A percentile compares a stretch with the other conserved stretches of the same genome.
These are phyloP conservation scores for Lepidium didymum DNA, from an alignment of 345 rosid genomes.

Conservation along the genomic window DNA sequence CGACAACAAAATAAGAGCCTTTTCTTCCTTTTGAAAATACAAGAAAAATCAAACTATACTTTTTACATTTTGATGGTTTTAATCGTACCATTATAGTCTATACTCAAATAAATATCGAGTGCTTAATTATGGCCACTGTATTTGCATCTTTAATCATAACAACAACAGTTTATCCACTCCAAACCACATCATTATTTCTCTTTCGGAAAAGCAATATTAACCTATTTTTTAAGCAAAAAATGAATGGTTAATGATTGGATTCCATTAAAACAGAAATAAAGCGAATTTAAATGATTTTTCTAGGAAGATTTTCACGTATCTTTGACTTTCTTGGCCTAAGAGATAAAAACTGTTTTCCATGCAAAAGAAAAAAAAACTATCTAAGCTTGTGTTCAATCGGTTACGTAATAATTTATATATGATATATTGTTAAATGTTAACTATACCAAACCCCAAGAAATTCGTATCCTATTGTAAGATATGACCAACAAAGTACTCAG, in stretches of 20 bases:
- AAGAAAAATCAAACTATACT: neutral
- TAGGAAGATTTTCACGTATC: slow-evolving; percentile 7
- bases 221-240: neutral
- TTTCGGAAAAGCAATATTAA: slow-evolving; percentile 11
- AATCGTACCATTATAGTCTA: neutral
- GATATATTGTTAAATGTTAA: neutral
- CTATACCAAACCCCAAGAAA: slow-evolving; percentile 27
- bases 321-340: slow-evolving; percentile 26
- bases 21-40: neutral
- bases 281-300: neutral
- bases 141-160: slow-evolving; percentile 19
- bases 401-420: neutral
- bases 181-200: slow-evolving; percentile 21
- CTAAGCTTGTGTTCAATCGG: slow-evolving; percentile 14
- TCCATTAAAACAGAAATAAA: neutral
- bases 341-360: slow-evolving; percentile 1
- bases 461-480: slow-evolving; percentile 21
- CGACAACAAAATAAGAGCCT: neutral
- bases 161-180: slow-evolving; percentile 22
- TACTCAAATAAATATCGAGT: neutral
- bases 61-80: neutral
- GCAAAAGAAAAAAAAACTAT: neutral
- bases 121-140: neutral
- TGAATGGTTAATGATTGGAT: slow-evolving; percentile 22
- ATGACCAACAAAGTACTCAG: slow-evolving; percentile 12